Conservation (phyloP, 306 rosid species). For the Dicorynia guianensis region DNA sequence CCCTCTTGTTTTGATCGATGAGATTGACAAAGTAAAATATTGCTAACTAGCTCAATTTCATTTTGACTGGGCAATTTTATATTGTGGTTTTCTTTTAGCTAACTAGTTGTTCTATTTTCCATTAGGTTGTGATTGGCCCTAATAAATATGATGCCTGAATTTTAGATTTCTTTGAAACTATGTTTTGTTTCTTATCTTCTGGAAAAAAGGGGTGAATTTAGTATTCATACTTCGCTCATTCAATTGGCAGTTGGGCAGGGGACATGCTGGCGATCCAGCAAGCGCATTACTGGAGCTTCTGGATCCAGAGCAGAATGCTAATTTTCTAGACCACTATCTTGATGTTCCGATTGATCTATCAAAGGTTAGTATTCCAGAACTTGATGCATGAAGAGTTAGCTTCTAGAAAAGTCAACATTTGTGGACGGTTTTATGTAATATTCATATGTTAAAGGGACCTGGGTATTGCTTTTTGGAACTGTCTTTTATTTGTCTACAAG, state of each 20-base stretch:
- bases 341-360: constrained; percentile 98
- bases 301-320: constrained; percentile 99
- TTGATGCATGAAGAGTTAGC: constrained; percentile 1
- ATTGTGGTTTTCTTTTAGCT: not conserved
- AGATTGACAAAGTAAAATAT: constrained; percentile 89
- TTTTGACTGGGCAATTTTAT: constrained; percentile 19
- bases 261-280: constrained; percentile 99
- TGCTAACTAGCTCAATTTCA: constrained; percentile 39
- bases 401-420: constrained; percentile 26
- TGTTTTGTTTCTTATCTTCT: constrained; percentile 3
- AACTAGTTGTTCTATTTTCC: constrained; percentile 19
- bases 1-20: constrained; percentile 97
- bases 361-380: constrained; percentile 67
- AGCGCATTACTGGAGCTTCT: constrained; percentile 99
- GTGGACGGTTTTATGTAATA: constrained; percentile 8
- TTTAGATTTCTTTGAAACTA: constrained; percentile 20
- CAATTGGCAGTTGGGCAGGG: constrained; percentile 91
- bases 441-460: constrained; percentile 14
- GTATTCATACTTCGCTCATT: constrained; percentile 38
- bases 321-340: constrained; percentile 97
- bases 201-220: constrained; percentile 14
- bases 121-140: constrained; percentile 5
- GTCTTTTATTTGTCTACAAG: too few species aligned
- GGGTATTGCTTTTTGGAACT: not conserved
- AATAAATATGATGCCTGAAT: constrained; percentile 19